A percentile compares a stretch with the other conserved stretches of the same genome.
Evolutionary conservation across 352 stramenopile genomes (phyloP).

Genomic region (Plasmopara muralis): DNA sequence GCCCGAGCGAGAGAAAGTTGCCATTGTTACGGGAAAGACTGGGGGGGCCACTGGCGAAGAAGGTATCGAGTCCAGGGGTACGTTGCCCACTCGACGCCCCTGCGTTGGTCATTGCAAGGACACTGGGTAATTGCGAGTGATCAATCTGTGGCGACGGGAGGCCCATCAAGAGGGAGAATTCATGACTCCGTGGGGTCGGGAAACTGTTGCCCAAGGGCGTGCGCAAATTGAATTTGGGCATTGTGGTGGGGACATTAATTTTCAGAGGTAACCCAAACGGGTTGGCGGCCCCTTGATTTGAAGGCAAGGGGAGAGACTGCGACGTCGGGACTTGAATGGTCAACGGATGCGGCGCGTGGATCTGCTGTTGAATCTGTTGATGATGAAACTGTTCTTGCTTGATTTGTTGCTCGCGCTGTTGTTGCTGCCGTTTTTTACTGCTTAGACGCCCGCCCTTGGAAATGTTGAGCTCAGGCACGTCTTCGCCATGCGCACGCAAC

Average conservation of each 20-base stretch:
- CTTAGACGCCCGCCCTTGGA: conserved; percentile 63
- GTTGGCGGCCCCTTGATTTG: conserved; percentile 2
- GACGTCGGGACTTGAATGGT: conserved; percentile 28
- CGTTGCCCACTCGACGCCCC: conserved; percentile 19
- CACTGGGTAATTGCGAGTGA: conserved; percentile 62
- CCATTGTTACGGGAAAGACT: conserved; percentile 42
- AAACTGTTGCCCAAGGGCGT: conserved; percentile 63
- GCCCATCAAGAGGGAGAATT: conserved; percentile 62
- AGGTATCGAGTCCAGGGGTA: conserved; percentile 32
- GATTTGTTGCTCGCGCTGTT: conserved; percentile 59
- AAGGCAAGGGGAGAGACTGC: conserved; percentile 23
- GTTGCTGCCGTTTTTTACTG: conserved; percentile 66
- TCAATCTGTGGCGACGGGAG: conserved; percentile 66
- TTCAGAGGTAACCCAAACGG: conserved; percentile 62
- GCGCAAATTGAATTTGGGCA: conserved; percentile 59
- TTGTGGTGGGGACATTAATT: conserved; percentile 63
- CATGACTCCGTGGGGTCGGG: conserved; percentile 59
- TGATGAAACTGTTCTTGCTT: conserved; percentile 77
- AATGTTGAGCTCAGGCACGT: conserved; percentile 70
- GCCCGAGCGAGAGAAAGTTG: conserved; percentile 48
- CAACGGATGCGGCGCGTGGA: conserved; percentile 32
- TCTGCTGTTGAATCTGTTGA: conserved; percentile 63
- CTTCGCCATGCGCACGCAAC: conserved; percentile 56
- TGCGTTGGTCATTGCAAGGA: conserved; percentile 63
- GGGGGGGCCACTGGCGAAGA: conserved; percentile 42